A percentile compares a stretch with the other conserved stretches of the same genome.
These are phyloP conservation scores for Chlorella variabilis DNA, from an alignment of 163 green algal species.

Conservation along the genomic window DNA sequence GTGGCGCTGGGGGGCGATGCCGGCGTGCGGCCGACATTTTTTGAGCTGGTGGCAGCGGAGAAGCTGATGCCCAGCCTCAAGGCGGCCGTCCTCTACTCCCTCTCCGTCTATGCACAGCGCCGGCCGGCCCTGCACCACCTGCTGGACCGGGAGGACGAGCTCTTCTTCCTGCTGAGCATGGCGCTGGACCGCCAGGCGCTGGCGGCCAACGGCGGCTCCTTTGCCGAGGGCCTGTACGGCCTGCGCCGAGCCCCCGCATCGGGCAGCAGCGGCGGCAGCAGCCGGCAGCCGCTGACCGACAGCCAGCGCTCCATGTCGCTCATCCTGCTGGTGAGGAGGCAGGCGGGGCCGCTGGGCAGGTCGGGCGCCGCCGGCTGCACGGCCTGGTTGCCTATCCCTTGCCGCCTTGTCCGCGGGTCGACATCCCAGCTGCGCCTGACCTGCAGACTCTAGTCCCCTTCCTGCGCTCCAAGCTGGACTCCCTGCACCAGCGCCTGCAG, in stretches of 20 bases:
- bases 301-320: constrained; percentile 36
- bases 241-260: constrained; percentile 52
- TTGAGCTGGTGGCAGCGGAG: constrained; percentile 92
- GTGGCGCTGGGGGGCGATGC: constrained; percentile 78
- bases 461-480: constrained; percentile 69
- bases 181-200: constrained; percentile 81
- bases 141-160: constrained; percentile 84
- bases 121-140: constrained; percentile 67
- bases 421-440: too few species aligned
- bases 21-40: constrained; percentile 82
- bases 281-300: background rate
- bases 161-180: constrained; percentile 77
- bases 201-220: constrained; percentile 65
- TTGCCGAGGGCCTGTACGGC: constrained; percentile 88
- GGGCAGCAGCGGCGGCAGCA: background rate
- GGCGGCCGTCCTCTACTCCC: constrained; percentile 72
- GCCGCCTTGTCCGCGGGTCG: too few species aligned
- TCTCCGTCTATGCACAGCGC: constrained; percentile 60
- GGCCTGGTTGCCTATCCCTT: background rate
- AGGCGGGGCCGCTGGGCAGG: background rate
- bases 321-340: constrained; percentile 47
- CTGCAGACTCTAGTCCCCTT: constrained; percentile 71
- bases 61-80: constrained; percentile 82
- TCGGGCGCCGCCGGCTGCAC: background rate
- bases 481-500: constrained; percentile 53